Percentiles rank a stretch among this genome's conserved stretches.
These are phyloP conservation scores for Nyctanthes arbortristis DNA, from an alignment of 257 asterid genomes.

Conservation along the genomic window DNA sequence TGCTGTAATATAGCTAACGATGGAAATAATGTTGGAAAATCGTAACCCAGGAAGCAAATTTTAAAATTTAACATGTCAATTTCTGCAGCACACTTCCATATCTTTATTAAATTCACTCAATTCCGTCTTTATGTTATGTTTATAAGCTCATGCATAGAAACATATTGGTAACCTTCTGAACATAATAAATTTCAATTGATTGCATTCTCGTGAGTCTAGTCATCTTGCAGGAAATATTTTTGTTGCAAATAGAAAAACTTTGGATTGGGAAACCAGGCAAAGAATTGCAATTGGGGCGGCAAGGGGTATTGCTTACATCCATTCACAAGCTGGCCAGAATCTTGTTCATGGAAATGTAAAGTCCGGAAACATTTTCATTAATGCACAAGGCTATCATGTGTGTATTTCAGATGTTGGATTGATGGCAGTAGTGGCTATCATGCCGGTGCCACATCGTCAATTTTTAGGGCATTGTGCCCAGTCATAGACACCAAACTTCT, in stretches of 20 bases:
- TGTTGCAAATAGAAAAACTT: conserved; percentile 17
- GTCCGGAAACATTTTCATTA: conserved; percentile 30
- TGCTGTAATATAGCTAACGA: background rate
- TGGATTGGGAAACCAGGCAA: conserved; percentile 29
- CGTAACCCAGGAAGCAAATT: background rate
- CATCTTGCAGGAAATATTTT: background rate
- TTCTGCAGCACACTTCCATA: background rate
- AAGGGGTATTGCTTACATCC: conserved; percentile 30
- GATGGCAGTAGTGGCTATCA: conserved; percentile 11
- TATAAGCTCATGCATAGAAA: background rate
- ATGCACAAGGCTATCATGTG: conserved; percentile 22
- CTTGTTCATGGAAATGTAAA: conserved; percentile 30
- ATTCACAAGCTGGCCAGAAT: conserved; percentile 16
- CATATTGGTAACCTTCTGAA: background rate
- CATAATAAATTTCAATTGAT: background rate
- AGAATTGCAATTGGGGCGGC: conserved; percentile 4
- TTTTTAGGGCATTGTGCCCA: conserved; percentile 27
- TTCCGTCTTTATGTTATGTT: too few relatives aligned
- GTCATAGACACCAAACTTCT: conserved; percentile 26
- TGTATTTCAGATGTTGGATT: conserved; percentile 35
- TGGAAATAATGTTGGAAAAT: background rate
- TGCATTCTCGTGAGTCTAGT: background rate
- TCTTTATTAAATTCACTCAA: background rate
- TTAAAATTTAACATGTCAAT: background rate
- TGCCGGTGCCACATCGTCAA: background rate